A percentile compares a stretch with the other conserved stretches of the same genome.
Conservation (phyloP, 805 yeast species). For the Candida methanosorbosa region DNA sequence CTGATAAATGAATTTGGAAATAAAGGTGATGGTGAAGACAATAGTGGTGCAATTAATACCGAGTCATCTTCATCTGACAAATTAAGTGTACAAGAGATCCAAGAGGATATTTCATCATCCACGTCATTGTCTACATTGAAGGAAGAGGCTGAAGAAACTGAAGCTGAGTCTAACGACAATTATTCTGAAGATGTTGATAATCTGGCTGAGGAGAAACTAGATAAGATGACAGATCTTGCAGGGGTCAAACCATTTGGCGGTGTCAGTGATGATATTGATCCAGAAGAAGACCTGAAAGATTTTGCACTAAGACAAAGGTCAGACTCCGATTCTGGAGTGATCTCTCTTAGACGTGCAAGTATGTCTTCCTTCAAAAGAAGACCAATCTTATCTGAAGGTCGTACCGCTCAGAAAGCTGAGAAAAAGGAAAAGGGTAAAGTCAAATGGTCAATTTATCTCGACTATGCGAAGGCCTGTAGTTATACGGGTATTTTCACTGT, state of each 20-base stretch:
- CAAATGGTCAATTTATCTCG: constrained; percentile 39
- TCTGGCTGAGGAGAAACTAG: constrained; percentile 2
- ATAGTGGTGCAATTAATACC: background rate
- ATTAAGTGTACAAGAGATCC: too few relatives aligned
- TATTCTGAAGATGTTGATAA: constrained; percentile 3
- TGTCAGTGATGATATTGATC: constrained; percentile 9
- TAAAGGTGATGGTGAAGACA: constrained; percentile 6
- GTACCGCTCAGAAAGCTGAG: constrained; percentile 41
- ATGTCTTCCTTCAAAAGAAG: constrained; percentile 48
- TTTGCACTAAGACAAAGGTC: background rate
- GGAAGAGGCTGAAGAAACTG: too few relatives aligned
- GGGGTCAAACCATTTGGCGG: constrained; percentile 8
- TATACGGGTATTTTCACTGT: constrained; percentile 35
- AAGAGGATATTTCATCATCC: background rate
- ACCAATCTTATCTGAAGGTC: constrained; percentile 15
- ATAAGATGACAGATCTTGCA: constrained; percentile 4
- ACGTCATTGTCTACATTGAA: constrained; percentile 2
- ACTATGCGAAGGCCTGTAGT: constrained; percentile 55
- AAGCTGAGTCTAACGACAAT: constrained; percentile 6
- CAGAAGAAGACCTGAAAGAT: constrained; percentile 8
- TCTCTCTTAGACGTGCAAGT: constrained; percentile 49
- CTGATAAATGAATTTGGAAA: constrained; percentile 31
- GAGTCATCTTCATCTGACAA: background rate
- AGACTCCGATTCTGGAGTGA: constrained; percentile 9
- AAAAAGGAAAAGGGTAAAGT: constrained; percentile 55